phyloP scores from a whole-genome alignment of 2,329 filamentous ascomycete genomes.

The Penicillium rolfsii region DNA sequence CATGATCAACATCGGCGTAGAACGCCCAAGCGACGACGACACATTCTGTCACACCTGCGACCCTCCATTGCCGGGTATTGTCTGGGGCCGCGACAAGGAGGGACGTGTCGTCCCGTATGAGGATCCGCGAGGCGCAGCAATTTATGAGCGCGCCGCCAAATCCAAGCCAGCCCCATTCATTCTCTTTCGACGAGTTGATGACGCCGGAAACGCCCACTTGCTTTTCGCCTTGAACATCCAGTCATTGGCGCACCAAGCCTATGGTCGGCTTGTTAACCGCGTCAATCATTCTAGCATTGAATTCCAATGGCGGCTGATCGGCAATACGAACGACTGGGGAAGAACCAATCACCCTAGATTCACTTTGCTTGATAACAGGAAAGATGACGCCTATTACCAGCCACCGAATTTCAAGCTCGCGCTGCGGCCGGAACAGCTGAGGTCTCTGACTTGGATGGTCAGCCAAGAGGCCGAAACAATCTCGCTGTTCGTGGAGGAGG shows the following conservation, averaged over 20 bases:
- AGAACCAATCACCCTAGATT: slow-evolving; percentile 46
- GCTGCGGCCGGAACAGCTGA: slow-evolving; percentile 58
- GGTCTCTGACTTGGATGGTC: slow-evolving; percentile 64
- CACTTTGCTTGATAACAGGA: slow-evolving; percentile 48
- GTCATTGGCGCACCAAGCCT: slow-evolving; percentile 43
- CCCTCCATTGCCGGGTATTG: slow-evolving; percentile 37
- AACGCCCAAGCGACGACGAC: not conserved
- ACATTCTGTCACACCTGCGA: slow-evolving; percentile 36
- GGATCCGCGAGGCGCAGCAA: slow-evolving; percentile 54
- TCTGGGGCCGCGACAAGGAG: slow-evolving; percentile 38
- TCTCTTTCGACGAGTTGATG: slow-evolving; percentile 41
- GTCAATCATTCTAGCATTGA: slow-evolving; percentile 26
- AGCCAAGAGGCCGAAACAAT: slow-evolving; percentile 53
- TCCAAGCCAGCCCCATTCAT: slow-evolving; percentile 49
- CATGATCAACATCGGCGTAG: slow-evolving; percentile 13
- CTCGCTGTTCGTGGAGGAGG: slow-evolving; percentile 54
- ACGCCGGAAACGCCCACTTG: slow-evolving; percentile 40
- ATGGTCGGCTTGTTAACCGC: slow-evolving; percentile 30
- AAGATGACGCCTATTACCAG: slow-evolving; percentile 37
- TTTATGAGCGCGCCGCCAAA: slow-evolving; percentile 57
- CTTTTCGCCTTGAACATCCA: slow-evolving; percentile 45
- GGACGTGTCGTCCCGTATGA: slow-evolving; percentile 52
- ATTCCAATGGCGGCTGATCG: slow-evolving; percentile 52
- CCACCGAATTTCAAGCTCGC: slow-evolving; percentile 41
- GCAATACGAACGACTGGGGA: slow-evolving; percentile 46